Base-by-base conservation (phyloP, 2,329 filamentous ascomycete species). In the Coniella vitis region DNA sequence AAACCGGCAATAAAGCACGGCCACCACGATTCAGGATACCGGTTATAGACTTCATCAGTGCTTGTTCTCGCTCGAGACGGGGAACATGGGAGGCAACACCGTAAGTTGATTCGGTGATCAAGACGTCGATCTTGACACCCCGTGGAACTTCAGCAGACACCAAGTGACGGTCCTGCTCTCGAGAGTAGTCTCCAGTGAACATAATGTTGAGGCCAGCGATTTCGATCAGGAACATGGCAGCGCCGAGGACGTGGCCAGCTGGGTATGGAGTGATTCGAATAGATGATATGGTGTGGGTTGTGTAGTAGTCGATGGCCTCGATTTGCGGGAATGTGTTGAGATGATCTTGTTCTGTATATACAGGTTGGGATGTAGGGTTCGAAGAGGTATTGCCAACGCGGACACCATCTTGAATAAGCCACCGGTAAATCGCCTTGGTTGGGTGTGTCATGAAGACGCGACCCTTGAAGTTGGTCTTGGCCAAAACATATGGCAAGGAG, bases 371-470 rank as follows among this genome's bases (percentile, higher is more conserved):
- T 0, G 73, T 75, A 47, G 74, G 70, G 56, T 80, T 79, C 9
- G 79, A 81, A 2, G 79, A 81, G 4, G 78, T 83, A 61, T 83
- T 86, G 63, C 85, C 86, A 25, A 98, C 90, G 51, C 93, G 84
- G 38, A 98, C 88, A 57, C 90, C 95, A 68, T 98, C 93, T 67
- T 95, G 90, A 55, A 97, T 96, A 45, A 97, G 81, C 91, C 93
- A 97, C 70, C 97, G 97, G 78, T 98, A 98, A 65, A 98, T 98
- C 59, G 93, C 93, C 68, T 98, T 97, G 40, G 93, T 98, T 2
- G 93, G 90, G 72, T 98, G 93, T 45, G 93, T 98, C 91, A 97
- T 98, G 72, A 96, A 97, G 53, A 97, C 91, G 19, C 90, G 83
- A 42, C 93, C 93, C 56, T 87, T 86, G 73, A 98, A 98, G 67